Conservation (phyloP, 306 rosid genomes). For the Chamaecrista fasciculata region DNA sequence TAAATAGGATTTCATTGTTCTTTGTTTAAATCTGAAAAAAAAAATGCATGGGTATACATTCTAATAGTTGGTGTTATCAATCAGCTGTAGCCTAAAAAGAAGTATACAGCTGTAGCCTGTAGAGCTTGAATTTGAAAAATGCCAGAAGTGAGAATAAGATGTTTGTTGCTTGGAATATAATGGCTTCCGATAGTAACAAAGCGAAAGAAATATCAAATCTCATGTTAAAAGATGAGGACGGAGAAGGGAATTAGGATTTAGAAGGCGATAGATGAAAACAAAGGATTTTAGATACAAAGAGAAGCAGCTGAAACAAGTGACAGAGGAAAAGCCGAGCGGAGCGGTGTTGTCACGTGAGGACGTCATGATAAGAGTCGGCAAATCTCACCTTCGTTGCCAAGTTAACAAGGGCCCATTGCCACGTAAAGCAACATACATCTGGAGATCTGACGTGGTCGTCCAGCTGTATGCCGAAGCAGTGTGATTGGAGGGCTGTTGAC, state of each 20-base stretch:
- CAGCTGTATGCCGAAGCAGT: constrained; percentile 30
- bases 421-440: constrained; percentile 32
- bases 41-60: too few species aligned
- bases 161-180: neutral
- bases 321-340: constrained; percentile 28
- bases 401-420: constrained; percentile 22
- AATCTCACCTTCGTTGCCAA: constrained; percentile 41
- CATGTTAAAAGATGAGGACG: too few species aligned
- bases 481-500: constrained; percentile 7
- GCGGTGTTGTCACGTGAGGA: constrained; percentile 44
- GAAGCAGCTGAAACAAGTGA: constrained; percentile 30
- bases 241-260: too few species aligned
- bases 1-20: too few species aligned
- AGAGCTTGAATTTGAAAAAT: neutral
- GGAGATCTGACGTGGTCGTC: constrained; percentile 51
- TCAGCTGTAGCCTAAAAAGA: too few species aligned
- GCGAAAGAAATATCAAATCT: neutral
- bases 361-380: constrained; percentile 52
- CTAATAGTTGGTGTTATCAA: too few species aligned
- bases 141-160: neutral
- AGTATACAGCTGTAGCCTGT: too few species aligned
- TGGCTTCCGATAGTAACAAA: neutral
- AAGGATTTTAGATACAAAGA: constrained; percentile 21
- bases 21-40: too few species aligned
- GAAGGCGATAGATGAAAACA: too few species aligned